Evolutionary conservation across 2,329 filamentous ascomycete species (phyloP).

Genomic region (Phialemonium atrogriseum): DNA sequence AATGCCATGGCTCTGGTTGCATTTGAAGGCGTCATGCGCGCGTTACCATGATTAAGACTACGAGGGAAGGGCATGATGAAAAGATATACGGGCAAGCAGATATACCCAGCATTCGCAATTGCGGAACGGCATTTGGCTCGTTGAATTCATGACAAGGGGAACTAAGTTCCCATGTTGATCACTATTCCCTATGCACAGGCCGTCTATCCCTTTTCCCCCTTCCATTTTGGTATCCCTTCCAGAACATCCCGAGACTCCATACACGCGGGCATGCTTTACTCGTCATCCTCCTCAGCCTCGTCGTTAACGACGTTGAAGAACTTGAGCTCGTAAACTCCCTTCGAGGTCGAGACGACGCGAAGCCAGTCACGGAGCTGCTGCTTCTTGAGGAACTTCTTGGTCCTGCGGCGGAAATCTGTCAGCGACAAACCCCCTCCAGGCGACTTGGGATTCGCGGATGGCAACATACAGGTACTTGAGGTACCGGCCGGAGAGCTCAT

Average conservation of each 20-base stretch:
- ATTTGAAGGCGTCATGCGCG: slow-evolving; percentile 85
- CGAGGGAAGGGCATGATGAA: no score
- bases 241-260: no score
- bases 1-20: slow-evolving; percentile 90
- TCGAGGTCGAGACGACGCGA: slow-evolving; percentile 94
- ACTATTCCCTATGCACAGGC: not conserved
- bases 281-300: slow-evolving; percentile 95
- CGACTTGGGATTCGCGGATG: not conserved
- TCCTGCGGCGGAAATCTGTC: slow-evolving; percentile 44
- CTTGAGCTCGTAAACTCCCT: slow-evolving; percentile 98
- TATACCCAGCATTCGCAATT: no score
- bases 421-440: slow-evolving; percentile 12
- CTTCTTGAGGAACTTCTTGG: slow-evolving; percentile 99
- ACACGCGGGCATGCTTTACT: slow-evolving; percentile 51
- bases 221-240: not conserved
- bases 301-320: slow-evolving; percentile 99
- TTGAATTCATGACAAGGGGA: no score
- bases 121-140: no score
- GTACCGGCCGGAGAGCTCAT: slow-evolving; percentile 97
- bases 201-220: slow-evolving; percentile 4
- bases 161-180: no score
- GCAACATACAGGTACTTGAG: slow-evolving; percentile 93
- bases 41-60: slow-evolving; percentile 37
- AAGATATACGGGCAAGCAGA: no score
- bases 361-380: slow-evolving; percentile 99